A percentile compares a stretch with the other conserved stretches of the same genome.
Conservation (phyloP, 148 eudicot species). For the Rhododendron griersonianum region DNA sequence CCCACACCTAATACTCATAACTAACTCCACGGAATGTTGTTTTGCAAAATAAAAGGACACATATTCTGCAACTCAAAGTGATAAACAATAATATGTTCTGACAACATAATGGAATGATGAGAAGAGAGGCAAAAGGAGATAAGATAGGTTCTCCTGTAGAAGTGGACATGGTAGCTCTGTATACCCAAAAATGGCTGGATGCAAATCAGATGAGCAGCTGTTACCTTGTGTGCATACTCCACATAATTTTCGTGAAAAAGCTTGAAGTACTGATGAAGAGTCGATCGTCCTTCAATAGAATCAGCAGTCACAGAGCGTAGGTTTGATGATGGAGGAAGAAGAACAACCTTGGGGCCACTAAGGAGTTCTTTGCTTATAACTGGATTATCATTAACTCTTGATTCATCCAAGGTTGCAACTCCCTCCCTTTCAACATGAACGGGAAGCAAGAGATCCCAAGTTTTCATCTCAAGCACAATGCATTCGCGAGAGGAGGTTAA, state of each 20-base stretch:
- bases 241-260: conserved; percentile 92
- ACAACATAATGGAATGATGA: background rate
- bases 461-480: conserved; percentile 78
- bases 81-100: background rate
- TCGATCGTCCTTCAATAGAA: conserved; percentile 87
- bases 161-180: background rate
- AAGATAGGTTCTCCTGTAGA: background rate
- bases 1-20: background rate
- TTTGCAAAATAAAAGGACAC: background rate
- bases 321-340: conserved; percentile 64
- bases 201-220: background rate
- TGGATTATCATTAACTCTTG: conserved; percentile 31
- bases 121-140: background rate
- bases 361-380: conserved; percentile 88
- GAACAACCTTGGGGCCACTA: conserved; percentile 69
- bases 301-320: conserved; percentile 65
- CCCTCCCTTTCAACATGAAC: conserved; percentile 39
- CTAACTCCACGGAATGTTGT: background rate
- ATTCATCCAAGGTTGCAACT: conserved; percentile 28
- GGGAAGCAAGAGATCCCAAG: conserved; percentile 62
- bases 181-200: background rate
- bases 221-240: conserved; percentile 79
- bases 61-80: background rate
- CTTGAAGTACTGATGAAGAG: conserved; percentile 87
- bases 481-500: conserved; percentile 56